Conservation (phyloP, 495 filamentous ascomycete genomes). For the Xylaria longipes region DNA sequence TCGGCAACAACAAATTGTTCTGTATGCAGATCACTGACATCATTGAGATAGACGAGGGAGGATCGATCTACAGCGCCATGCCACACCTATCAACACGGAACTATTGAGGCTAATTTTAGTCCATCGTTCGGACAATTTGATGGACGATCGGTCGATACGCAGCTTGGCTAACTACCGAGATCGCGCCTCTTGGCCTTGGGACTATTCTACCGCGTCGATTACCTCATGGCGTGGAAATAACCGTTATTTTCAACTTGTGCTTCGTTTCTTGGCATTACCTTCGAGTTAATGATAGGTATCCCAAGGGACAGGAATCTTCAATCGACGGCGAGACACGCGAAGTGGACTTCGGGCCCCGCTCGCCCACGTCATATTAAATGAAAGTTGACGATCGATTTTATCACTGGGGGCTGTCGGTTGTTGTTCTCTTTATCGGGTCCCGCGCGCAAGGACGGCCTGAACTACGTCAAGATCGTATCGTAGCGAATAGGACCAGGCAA, state of each 20-base stretch:
- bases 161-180: background rate
- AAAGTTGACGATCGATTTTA: background rate
- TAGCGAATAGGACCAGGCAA: too few species aligned
- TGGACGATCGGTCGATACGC: background rate
- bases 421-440: background rate
- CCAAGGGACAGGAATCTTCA: background rate
- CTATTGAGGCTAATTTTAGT: background rate
- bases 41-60: slow-evolving; percentile 11
- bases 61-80: background rate
- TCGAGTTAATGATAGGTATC: background rate
- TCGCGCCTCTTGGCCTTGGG: background rate
- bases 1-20: background rate
- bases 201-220: background rate
- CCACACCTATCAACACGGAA: background rate
- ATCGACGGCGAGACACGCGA: background rate
- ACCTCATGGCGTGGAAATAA: background rate
- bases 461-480: background rate
- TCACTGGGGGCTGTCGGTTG: background rate
- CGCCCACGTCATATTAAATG: background rate
- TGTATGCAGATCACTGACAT: slow-evolving; percentile 6
- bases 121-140: too few species aligned
- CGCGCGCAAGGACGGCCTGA: background rate
- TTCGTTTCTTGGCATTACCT: background rate
- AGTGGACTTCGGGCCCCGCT: background rate
- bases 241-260: background rate